Conservation (phyloP, 805 yeast species). For the Starmerella khaoyaiensis region DNA sequence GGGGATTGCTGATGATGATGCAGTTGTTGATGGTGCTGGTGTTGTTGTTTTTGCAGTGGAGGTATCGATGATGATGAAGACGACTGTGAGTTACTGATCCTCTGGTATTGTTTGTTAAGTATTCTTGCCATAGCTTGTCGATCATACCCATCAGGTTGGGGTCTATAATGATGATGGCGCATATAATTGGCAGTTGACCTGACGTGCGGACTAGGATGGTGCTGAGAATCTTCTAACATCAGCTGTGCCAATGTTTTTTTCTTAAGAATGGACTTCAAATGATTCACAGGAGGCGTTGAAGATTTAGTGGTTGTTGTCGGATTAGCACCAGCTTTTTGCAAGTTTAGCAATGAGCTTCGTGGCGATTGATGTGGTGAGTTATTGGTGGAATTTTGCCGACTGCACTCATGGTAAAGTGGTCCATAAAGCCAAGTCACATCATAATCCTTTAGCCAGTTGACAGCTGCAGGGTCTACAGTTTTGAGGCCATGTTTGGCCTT, state of each 20-base stretch:
- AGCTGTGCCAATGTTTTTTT: conserved; percentile 74
- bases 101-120: conserved; percentile 26
- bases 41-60: no score
- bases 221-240: conserved; percentile 36
- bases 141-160: conserved; percentile 23
- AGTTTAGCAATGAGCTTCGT: neutral
- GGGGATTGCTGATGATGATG: no score
- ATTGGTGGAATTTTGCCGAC: neutral
- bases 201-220: no score
- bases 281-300: conserved; percentile 2
- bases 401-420: conserved; percentile 46
- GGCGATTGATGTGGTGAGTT: neutral
- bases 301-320: neutral
- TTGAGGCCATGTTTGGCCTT: conserved; percentile 50
- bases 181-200: conserved; percentile 22
- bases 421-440: conserved; percentile 99
- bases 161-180: conserved; percentile 32
- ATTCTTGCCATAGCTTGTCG: conserved; percentile 25
- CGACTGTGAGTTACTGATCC: neutral
- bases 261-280: conserved; percentile 72
- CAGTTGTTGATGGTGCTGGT: no score
- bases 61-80: neutral
- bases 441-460: conserved; percentile 93
- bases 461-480: conserved; percentile 80
- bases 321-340: neutral